Evolutionary conservation across 1,284 basidiomycete species (phyloP), one percentile per base, ranked within the genome.

Genomic region (Ustanciosporium gigantosporum): DNA sequence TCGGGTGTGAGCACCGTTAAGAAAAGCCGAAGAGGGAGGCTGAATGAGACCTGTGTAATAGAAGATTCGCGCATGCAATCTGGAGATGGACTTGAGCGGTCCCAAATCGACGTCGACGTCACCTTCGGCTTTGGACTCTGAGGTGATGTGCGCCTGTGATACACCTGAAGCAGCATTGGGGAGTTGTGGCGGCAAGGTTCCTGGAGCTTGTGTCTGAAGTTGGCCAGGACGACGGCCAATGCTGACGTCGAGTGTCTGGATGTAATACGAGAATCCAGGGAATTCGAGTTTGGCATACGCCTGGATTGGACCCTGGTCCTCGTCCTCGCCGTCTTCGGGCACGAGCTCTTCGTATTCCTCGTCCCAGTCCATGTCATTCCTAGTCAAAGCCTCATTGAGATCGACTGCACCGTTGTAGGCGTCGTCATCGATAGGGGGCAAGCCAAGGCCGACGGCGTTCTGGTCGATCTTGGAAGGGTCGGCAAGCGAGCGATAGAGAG

Each of bases 201-300:
- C 52, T 22, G 43, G 46, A 2, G 47, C 36, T 15, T 59, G 60
- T 11, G 48, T 62, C 27, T 60, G 53, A 25, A 66, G 36, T 41
- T 73, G 52, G 19, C 68, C 68, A 72, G 79, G 79, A 68, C 83
- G 73, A 80, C 88, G 74, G 66, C 84, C 79, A 80, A 87, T 89
- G 49, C 87, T 80, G 48, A 89, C 85, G 22, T 84, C 84, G 80
- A 87, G 68, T 78, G 87, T 90, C 80, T 90, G 89, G 36, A 87
- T 85, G 80, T 88, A 91, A 79, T 89, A 90, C 46, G 89, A 90
- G 57, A 90, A 91, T 79, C 86, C 86, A 31, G 89, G 89, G 74
- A 94, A 94, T 77, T 91, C 89, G 35, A 94, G 87, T 78, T 88
- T 90, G 79, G 91, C 93, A 76, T 93, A 94, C 46, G 91, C 91